Conservation (phyloP, 345 rosid species). For the Eucalyptus pauciflora region DNA sequence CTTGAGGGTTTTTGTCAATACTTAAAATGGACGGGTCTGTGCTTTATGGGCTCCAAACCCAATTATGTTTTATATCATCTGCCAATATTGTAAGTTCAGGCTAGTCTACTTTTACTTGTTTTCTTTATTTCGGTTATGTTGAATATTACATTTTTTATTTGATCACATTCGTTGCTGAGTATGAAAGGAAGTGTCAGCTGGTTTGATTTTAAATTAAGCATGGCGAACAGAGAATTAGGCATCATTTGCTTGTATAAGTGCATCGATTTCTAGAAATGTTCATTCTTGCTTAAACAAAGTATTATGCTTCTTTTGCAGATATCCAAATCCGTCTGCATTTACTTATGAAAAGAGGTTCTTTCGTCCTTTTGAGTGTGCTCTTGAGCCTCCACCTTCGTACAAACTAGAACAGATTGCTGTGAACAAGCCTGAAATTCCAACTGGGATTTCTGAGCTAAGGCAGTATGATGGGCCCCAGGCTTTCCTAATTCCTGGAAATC, state of each 20-base stretch:
- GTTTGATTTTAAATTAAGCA: neutral
- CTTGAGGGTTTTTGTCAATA: neutral
- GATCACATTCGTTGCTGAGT: neutral
- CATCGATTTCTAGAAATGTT: neutral
- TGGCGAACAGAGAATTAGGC: neutral
- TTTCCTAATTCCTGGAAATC: conserved; percentile 94
- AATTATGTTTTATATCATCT: neutral
- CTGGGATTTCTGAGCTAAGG: conserved; percentile 56
- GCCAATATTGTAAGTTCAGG: neutral
- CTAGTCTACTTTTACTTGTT: neutral
- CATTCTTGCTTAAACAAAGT: neutral
- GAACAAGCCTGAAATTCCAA: conserved; percentile 83
- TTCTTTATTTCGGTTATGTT: neutral
- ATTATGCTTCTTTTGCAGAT: conserved; percentile 28
- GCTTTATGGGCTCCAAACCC: neutral
- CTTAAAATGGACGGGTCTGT: neutral
- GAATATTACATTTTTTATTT: neutral
- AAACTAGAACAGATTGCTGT: conserved; percentile 64
- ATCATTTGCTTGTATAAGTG: neutral
- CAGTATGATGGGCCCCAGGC: conserved; percentile 92
- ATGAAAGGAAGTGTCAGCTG: neutral
- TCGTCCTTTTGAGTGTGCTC: conserved; percentile 91
- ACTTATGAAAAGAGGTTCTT: conserved; percentile 87
- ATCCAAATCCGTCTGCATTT: conserved; percentile 92
- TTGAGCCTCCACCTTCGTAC: conserved; percentile 88